Evolutionary conservation across 495 filamentous ascomycete genomes (phyloP), one percentile per base, ranked within the genome.

Genomic region (Penicillium simplicissimum): DNA sequence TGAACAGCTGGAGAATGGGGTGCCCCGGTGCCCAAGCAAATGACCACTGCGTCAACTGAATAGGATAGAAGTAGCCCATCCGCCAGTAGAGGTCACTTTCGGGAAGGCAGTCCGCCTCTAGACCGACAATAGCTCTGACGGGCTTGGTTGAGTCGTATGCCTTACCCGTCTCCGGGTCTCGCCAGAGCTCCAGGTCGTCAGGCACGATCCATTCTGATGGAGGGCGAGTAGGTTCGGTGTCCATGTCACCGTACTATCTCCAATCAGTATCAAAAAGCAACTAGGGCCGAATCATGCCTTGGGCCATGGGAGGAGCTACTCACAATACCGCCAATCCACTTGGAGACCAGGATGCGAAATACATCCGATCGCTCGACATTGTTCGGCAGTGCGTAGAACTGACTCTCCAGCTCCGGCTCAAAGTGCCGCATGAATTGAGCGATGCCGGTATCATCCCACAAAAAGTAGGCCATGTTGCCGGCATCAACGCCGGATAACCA

Each of bases 281-380:
- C 9, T 13, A 19, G 25, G 17, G 1, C 28, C 10, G 23, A 48
- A 28, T 36, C n/a, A 2, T 8, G 33, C 10, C 4, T 14, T 23
- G 8, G 51, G 8, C 4, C 13, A 6, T 4, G 3, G n/a, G 36
- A 10, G 2, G 8, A 37, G 19, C 11, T 4, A 53, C 51, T 34
- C 19, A 53, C 51, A 7, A 53, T 37, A 19, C 51, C 51, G n/a
- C 51, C 51, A 36, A 53, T 53, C 51, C 51, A 36, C 15, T 53
- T 53, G 34, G 51, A 53, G 2, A 53, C 51, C 33, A 53, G 19
- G 51, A 53, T 28, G 51, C 51, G 51, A 53, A 53, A 53, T 8
- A 53, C 51, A 13, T 53, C 51, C 15, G 51, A 53, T 34, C 51
- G 51, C 33, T 53, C 51, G n/a, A 53, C 51, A 37, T 53, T 53